Evolutionary conservation across 2,329 filamentous ascomycete genomes (phyloP).

Genomic region (Cladorrhinum sp.): DNA sequence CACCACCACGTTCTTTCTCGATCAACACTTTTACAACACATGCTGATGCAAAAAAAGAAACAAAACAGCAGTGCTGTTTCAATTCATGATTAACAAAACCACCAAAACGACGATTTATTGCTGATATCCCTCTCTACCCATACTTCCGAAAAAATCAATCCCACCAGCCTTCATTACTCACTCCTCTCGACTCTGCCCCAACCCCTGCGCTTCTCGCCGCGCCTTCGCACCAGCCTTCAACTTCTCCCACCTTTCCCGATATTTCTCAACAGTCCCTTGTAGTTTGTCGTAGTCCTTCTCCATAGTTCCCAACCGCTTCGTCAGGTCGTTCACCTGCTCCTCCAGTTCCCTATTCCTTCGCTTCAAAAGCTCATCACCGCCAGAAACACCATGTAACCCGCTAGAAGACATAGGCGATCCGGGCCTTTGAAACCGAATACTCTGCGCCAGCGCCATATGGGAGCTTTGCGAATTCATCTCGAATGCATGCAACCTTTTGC

Average conservation of each 20-base stretch:
- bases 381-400: constrained; percentile 15
- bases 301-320: constrained; percentile 62
- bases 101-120: no score
- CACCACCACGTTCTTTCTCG: no score
- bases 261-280: constrained; percentile 55
- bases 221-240: constrained; percentile 61
- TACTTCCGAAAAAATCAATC: no score
- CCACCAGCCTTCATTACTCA: background rate
- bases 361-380: constrained; percentile 40
- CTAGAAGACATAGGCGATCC: constrained; percentile 47
- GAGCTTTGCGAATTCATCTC: constrained; percentile 89
- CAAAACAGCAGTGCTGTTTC: no score
- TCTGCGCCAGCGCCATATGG: constrained; percentile 81
- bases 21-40: no score
- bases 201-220: constrained; percentile 45
- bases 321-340: constrained; percentile 56
- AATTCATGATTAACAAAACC: no score
- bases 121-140: no score
- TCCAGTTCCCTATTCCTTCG: constrained; percentile 63
- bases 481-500: constrained; percentile 85
- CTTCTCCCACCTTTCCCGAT: constrained; percentile 60
- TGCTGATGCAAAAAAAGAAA: no score
- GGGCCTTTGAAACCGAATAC: constrained; percentile 62
- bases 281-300: constrained; percentile 60
- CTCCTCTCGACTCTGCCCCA: constrained; percentile 9